Percentiles rank a stretch among this genome's conserved stretches.
Evolutionary conservation across 306 rosid species (phyloP).

Genomic region (Pterocarpus santalinus): DNA sequence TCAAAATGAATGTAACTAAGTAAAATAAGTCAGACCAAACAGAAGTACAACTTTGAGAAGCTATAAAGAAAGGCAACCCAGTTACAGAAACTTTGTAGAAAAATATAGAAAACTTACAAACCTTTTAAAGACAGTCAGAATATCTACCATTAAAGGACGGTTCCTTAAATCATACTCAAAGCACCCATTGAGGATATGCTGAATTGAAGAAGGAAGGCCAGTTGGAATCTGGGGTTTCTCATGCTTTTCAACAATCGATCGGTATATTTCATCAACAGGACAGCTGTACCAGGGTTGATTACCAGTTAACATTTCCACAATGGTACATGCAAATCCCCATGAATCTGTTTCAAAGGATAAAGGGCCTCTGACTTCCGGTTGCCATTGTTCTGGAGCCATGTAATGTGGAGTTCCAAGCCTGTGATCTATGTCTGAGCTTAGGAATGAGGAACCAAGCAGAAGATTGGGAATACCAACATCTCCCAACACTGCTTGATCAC

Average conservation of each 20-base stretch:
- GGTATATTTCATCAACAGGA: constrained; percentile 68
- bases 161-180: constrained; percentile 93
- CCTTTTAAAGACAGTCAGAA: constrained; percentile 77
- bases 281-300: constrained; percentile 82
- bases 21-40: background rate
- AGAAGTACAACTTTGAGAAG: constrained; percentile 24
- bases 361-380: constrained; percentile 90
- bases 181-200: constrained; percentile 78
- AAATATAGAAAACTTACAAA: constrained; percentile 32
- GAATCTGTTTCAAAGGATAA: constrained; percentile 89
- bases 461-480: constrained; percentile 88
- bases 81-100: background rate
- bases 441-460: constrained; percentile 68
- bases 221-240: constrained; percentile 81
- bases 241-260: constrained; percentile 70
- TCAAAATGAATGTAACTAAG: too few relatives aligned
- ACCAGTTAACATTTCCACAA: constrained; percentile 94
- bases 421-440: constrained; percentile 63
- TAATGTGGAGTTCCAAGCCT: constrained; percentile 93
- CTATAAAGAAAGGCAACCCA: constrained; percentile 11
- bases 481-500: constrained; percentile 82
- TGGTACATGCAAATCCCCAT: constrained; percentile 89
- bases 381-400: constrained; percentile 99
- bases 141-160: constrained; percentile 80
- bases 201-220: constrained; percentile 86